phyloP scores from a whole-genome alignment of 2,329 filamentous ascomycete genomes.

The Claviceps sp. region DNA sequence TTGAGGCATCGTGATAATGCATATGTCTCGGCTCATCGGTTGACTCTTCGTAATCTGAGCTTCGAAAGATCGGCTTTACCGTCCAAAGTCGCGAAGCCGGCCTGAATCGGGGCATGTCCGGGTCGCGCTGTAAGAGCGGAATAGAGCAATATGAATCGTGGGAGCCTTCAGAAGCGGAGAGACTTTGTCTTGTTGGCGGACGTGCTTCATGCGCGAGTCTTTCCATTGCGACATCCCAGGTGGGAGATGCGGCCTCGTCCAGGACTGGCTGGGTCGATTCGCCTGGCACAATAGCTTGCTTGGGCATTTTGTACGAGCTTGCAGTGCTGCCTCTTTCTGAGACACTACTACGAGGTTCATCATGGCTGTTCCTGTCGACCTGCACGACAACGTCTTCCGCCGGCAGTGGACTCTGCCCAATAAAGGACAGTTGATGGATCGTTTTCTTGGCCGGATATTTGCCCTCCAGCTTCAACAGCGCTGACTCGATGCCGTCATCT shows the following conservation, averaged over 20 bases:
- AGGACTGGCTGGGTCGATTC: conserved; percentile 3
- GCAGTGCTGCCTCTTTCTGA: too few species aligned
- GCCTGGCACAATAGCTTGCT: not conserved
- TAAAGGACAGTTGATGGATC: conserved; percentile 22
- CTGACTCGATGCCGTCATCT: conserved; percentile 79
- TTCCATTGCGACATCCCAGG: conserved; percentile 6
- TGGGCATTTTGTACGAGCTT: not conserved
- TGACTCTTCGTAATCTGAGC: conserved; percentile 26
- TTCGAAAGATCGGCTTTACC: conserved; percentile 39
- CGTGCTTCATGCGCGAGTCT: conserved; percentile 11
- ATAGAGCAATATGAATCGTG: conserved; percentile 64
- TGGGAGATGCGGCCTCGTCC: not conserved
- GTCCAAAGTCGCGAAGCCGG: conserved; percentile 27
- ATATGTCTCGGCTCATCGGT: conserved; percentile 11
- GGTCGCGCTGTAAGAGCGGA: conserved; percentile 59
- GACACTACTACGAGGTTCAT: not conserved
- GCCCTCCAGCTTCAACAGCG: conserved; percentile 81
- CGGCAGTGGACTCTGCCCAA: conserved; percentile 9
- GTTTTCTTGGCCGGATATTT: conserved; percentile 49
- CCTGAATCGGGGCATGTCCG: conserved; percentile 29
- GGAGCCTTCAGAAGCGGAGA: conserved; percentile 47
- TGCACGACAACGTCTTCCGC: not conserved
- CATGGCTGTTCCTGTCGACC: not conserved
- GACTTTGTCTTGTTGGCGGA: conserved; percentile 23
- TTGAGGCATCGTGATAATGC: conserved; percentile 4